Evolutionary conservation across 2,329 filamentous ascomycete species (phyloP).

Genomic region (Fonsecaea pedrosoi): DNA sequence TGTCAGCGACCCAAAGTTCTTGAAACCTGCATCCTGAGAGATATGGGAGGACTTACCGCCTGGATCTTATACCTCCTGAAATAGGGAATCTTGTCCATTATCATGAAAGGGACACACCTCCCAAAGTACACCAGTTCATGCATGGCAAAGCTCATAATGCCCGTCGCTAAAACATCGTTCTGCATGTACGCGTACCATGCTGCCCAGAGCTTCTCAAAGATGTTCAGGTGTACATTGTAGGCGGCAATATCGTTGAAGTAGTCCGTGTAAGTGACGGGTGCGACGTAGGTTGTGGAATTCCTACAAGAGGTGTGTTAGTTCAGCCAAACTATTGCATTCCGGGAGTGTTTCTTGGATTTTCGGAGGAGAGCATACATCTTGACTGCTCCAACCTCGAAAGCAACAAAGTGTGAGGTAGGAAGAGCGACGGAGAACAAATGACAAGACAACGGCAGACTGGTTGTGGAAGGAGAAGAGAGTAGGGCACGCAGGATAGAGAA

Average conservation of each 20-base stretch:
- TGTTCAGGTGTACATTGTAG: conserved; percentile 84
- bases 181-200: conserved; percentile 98
- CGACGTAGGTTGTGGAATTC: conserved; percentile 54
- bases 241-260: conserved; percentile 70
- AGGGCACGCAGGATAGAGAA: neutral
- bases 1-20: neutral
- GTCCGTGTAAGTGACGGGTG: conserved; percentile 67
- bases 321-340: neutral
- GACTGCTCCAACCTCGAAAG: neutral
- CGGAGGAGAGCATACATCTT: conserved; percentile 25
- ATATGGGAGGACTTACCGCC: conserved; percentile 61
- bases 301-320: conserved; percentile 40
- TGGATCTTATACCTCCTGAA: conserved; percentile 97
- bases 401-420: neutral
- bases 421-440: neutral
- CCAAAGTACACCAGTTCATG: conserved; percentile 97
- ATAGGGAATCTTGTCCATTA: conserved; percentile 84
- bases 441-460: neutral
- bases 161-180: conserved; percentile 94
- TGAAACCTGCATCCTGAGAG: neutral
- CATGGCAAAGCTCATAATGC: conserved; percentile 96
- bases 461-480: neutral
- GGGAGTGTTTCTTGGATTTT: conserved; percentile 3
- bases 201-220: conserved; percentile 88
- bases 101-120: conserved; percentile 85